These are phyloP conservation scores for Gentiana dahurica DNA, from an alignment of 257 asterid genomes.

Conservation along the genomic window DNA sequence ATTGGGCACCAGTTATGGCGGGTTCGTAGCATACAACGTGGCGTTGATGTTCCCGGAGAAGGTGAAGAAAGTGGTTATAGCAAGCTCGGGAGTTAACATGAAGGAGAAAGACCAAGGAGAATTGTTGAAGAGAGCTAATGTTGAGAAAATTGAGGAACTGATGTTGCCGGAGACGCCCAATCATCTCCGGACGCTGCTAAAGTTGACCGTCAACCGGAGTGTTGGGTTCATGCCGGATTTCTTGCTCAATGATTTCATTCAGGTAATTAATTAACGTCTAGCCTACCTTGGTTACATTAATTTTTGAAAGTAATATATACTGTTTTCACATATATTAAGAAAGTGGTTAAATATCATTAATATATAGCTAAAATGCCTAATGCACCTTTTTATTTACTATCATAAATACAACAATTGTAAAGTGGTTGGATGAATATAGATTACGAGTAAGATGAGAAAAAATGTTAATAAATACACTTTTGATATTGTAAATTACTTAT, in stretches of 20 bases:
- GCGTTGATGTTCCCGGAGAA: conserved; percentile 60
- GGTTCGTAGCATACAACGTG: conserved; percentile 70
- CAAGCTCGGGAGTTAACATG: conserved; percentile 70
- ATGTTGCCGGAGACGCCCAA: conserved; percentile 42
- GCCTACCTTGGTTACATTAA: background rate
- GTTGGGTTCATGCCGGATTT: conserved; percentile 44
- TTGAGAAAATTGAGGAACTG: conserved; percentile 38
- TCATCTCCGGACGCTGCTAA: conserved; percentile 27
- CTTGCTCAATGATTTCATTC: conserved; percentile 44
- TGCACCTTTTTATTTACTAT: no score
- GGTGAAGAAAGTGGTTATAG: conserved; percentile 77
- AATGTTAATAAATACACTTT: no score
- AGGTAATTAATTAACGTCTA: conserved; percentile 15
- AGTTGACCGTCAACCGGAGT: conserved; percentile 19
- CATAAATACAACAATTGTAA: no score
- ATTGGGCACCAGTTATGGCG: conserved; percentile 84
- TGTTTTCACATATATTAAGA: no score
- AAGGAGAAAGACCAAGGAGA: conserved; percentile 31
- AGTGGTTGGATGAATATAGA: no score
- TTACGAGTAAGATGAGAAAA: no score
- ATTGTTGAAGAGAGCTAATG: conserved; percentile 35
- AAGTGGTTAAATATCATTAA: no score
- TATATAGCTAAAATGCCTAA: no score
- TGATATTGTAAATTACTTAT: no score
- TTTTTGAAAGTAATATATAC: background rate